A percentile compares a stretch with the other conserved stretches of the same genome.
These are phyloP conservation scores for Pleurotus pulmonarius DNA, from an alignment of 768 basidiomycete genomes.

Conservation along the genomic window DNA sequence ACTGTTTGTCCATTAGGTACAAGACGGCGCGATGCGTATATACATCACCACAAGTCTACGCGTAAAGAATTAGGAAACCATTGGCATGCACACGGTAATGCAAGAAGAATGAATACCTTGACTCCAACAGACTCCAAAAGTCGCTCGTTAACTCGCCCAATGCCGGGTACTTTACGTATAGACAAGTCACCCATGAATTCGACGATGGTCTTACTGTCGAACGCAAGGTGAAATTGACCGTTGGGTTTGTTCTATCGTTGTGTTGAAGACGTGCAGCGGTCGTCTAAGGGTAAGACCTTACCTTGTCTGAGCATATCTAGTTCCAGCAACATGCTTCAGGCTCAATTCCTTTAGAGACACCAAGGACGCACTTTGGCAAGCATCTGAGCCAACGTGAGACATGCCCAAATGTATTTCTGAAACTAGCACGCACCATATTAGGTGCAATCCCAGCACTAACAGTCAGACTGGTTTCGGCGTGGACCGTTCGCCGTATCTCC, in stretches of 20 bases:
- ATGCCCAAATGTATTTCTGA: neutral
- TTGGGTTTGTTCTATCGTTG: constrained; percentile 82
- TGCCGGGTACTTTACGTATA: constrained; percentile 84
- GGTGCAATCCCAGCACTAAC: constrained; percentile 95
- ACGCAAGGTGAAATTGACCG: constrained; percentile 80
- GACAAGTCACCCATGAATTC: constrained; percentile 79
- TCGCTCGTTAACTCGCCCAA: constrained; percentile 89
- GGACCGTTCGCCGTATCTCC: constrained; percentile 71
- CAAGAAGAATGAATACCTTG: constrained; percentile 42
- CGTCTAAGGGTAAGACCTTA: constrained; percentile 19
- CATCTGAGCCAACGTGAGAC: constrained; percentile 42
- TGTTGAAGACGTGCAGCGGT: neutral
- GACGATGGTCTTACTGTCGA: constrained; percentile 58
- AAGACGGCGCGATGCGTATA: constrained; percentile 69
- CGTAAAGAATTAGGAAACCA: neutral
- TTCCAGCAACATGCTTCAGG: neutral
- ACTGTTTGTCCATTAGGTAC: constrained; percentile 83
- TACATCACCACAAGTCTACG: constrained; percentile 88
- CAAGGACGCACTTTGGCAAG: constrained; percentile 72
- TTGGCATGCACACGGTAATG: neutral
- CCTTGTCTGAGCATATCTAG: constrained; percentile 94
- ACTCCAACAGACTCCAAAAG: constrained; percentile 84
- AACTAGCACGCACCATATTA: constrained; percentile 67
- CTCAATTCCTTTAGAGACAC: neutral
- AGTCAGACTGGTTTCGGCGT: constrained; percentile 78